Conservation (phyloP, 805 yeast species). For the Kuraishia capsulata region DNA sequence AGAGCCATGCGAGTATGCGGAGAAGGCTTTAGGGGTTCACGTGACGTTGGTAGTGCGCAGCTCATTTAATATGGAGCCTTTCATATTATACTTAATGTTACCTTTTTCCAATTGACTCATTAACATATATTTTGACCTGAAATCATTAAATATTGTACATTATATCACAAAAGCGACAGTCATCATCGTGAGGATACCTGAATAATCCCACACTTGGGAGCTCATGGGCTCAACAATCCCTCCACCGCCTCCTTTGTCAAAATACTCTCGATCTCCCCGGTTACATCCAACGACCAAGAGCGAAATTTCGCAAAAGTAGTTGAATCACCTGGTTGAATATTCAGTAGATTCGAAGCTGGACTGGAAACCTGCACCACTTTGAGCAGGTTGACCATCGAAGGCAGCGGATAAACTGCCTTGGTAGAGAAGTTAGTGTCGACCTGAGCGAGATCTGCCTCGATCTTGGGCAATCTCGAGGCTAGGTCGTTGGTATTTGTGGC, state of each 20-base stretch:
- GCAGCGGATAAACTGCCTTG: conserved; percentile 1
- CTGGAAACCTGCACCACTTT: not conserved
- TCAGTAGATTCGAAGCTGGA: not conserved
- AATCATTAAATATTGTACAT: too few species aligned
- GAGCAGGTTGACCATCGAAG: not conserved
- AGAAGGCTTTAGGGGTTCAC: too few species aligned
- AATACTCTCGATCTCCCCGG: not conserved
- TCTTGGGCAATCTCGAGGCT: conserved; percentile 1
- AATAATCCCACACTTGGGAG: too few species aligned
- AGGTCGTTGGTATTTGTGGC: conserved; percentile 1
- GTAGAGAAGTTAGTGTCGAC: not conserved
- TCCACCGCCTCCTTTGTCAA: not conserved
- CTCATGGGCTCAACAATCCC: not conserved
- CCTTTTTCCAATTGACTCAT: too few species aligned
- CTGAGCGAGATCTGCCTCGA: conserved; percentile 1
- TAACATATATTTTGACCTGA: too few species aligned
- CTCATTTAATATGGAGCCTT: too few species aligned
- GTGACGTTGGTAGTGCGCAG: too few species aligned
- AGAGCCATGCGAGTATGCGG: too few species aligned
- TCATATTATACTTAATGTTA: too few species aligned
- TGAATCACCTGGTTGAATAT: not conserved
- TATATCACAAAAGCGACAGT: too few species aligned
- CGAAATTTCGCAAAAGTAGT: not conserved
- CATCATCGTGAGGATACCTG: too few species aligned
- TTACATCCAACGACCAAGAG: not conserved